Conservation (phyloP, 176 grass and related monocot species). For the Thalia dealbata region DNA sequence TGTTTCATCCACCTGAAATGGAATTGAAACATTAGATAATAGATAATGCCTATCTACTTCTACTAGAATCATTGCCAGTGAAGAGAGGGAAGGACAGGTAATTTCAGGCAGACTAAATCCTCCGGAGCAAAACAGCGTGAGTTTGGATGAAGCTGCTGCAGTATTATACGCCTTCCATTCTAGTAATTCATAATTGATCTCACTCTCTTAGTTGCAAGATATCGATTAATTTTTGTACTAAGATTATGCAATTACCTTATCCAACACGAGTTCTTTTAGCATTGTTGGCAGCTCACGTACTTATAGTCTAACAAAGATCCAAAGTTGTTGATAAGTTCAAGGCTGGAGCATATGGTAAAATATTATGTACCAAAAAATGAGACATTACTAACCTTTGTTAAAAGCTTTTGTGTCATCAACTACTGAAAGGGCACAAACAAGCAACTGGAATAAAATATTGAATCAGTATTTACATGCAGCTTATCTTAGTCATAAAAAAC, state of each 20-base stretch:
- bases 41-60: background rate
- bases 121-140: constrained; percentile 66
- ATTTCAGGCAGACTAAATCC: constrained; percentile 59
- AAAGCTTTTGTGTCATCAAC: constrained; percentile 95
- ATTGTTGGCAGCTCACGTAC: constrained; percentile 52
- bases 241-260: constrained; percentile 52
- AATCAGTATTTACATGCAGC: constrained; percentile 21
- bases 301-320: constrained; percentile 42
- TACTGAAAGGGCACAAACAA: constrained; percentile 62
- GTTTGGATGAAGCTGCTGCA: constrained; percentile 66
- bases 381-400: constrained; percentile 46
- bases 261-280: constrained; percentile 58
- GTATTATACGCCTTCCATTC: constrained; percentile 77
- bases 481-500: background rate
- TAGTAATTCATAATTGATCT: constrained; percentile 22
- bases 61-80: constrained; percentile 31
- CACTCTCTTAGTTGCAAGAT: constrained; percentile 1
- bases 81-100: constrained; percentile 55
- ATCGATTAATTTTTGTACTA: background rate
- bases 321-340: background rate
- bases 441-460: constrained; percentile 35
- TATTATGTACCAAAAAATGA: background rate
- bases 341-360: too few species aligned
- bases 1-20: constrained; percentile 38
- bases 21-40: constrained; percentile 1